Conservation (phyloP, 306 rosid species). For the Acacia crassicarpa region DNA sequence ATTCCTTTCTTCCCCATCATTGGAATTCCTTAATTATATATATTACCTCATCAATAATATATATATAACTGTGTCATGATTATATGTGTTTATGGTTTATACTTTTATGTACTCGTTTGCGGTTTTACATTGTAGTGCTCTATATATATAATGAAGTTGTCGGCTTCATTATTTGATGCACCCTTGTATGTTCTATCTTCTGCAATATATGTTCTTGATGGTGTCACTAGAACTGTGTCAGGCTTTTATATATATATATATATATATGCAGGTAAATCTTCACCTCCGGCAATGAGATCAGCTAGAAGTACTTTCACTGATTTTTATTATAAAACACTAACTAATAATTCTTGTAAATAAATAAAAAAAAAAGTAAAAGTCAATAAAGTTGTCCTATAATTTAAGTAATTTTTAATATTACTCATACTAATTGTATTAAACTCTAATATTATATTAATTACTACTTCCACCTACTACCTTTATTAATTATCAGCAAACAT, state of each 20-base stretch:
- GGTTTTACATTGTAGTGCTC: background rate
- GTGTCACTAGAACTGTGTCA: background rate
- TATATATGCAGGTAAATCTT: background rate
- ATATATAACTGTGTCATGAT: background rate
- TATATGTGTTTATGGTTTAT: background rate
- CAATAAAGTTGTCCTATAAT: no score
- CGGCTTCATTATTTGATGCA: background rate
- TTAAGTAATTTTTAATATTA: no score
- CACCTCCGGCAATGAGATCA: background rate
- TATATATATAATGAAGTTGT: background rate
- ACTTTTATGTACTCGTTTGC: background rate
- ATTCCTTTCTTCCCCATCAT: slow-evolving; percentile 80
- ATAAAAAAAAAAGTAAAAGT: no score
- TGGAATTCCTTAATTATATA: slow-evolving; percentile 58
- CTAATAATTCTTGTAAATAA: no score
- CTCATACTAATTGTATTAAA: no score
- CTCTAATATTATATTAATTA: no score
- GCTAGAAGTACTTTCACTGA: background rate
- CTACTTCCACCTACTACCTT: no score
- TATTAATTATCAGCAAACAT: no score
- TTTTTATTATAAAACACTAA: no score
- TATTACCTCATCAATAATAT: background rate
- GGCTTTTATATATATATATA: background rate
- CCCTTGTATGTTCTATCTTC: background rate
- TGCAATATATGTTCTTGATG: background rate